Evolutionary conservation across 2,329 filamentous ascomycete genomes (phyloP).

Genomic region (Chaetomiaceae sp.): DNA sequence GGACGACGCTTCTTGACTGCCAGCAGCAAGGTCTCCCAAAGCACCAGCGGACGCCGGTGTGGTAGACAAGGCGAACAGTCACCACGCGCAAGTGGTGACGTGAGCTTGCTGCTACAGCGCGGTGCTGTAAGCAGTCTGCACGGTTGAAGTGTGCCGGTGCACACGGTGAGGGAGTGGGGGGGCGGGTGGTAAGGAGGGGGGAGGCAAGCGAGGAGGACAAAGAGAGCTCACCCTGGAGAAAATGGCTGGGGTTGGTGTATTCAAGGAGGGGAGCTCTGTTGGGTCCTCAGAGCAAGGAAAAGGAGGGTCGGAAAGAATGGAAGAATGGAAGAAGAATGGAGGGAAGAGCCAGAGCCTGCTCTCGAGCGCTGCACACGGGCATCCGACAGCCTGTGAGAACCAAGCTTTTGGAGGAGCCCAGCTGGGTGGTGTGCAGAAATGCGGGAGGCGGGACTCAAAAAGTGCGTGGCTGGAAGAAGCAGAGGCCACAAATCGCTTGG

Average conservation of each 20-base stretch:
- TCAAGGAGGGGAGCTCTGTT: slow-evolving; percentile 13
- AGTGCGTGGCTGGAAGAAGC: slow-evolving; percentile 19
- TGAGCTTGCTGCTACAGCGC: slow-evolving; percentile 9
- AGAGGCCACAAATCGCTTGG: slow-evolving; percentile 19
- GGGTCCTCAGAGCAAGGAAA: slow-evolving; percentile 18
- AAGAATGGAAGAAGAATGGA: slow-evolving; percentile 11
- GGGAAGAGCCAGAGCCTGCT: slow-evolving; percentile 17
- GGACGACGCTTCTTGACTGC: slow-evolving; percentile 40
- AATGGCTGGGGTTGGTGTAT: slow-evolving; percentile 8
- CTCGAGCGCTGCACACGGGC: slow-evolving; percentile 13
- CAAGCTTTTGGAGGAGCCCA: slow-evolving; percentile 3
- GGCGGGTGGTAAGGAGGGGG: too few relatives aligned
- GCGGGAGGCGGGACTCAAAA: slow-evolving; percentile 20
- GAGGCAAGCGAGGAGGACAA: neutral
- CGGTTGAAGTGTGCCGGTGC: slow-evolving; percentile 12
- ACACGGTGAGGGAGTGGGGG: neutral
- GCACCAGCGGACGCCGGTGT: slow-evolving; percentile 33
- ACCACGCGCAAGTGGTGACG: slow-evolving; percentile 29
- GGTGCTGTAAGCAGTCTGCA: slow-evolving; percentile 5
- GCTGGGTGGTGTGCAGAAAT: slow-evolving; percentile 9
- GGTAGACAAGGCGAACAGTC: slow-evolving; percentile 44
- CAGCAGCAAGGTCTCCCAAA: slow-evolving; percentile 39
- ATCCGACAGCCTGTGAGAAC: slow-evolving; percentile 12
- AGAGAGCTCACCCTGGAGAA: slow-evolving; percentile 19
- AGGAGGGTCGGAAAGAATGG: slow-evolving; percentile 15